Evolutionary conservation across 1,284 basidiomycete species (phyloP).

Genomic region (Laetiporus sulphureus): DNA sequence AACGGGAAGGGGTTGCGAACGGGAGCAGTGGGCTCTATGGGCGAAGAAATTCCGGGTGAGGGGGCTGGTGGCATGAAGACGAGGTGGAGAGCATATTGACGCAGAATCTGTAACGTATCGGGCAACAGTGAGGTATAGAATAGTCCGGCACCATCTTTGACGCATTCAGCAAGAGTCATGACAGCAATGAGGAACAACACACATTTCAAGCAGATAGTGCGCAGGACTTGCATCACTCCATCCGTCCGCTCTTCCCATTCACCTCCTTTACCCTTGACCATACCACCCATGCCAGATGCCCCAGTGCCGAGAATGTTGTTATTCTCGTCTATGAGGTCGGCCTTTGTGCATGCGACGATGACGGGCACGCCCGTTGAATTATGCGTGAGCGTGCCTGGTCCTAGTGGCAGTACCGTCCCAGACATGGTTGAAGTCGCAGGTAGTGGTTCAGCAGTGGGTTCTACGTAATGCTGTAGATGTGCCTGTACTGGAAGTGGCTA

Average conservation of each 20-base stretch:
- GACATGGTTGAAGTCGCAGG: constrained; percentile 52
- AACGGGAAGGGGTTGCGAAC: constrained; percentile 81
- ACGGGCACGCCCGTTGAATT: constrained; percentile 83
- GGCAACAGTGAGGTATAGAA: constrained; percentile 90
- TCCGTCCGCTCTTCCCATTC: constrained; percentile 97
- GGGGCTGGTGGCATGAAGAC: constrained; percentile 76
- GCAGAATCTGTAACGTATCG: constrained; percentile 69
- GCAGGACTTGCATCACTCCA: constrained; percentile 89
- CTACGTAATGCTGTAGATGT: constrained; percentile 83
- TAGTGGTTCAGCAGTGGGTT: constrained; percentile 64
- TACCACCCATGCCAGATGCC: constrained; percentile 67
- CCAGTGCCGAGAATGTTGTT: constrained; percentile 67
- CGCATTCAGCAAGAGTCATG: not conserved
- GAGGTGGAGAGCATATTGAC: constrained; percentile 85
- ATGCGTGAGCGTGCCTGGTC: constrained; percentile 74
- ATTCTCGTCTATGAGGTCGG: constrained; percentile 79
- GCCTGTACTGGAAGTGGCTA: constrained; percentile 62
- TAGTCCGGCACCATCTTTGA: constrained; percentile 80
- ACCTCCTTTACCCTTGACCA: constrained; percentile 81
- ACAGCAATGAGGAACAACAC: constrained; percentile 26
- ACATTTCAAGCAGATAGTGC: constrained; percentile 92
- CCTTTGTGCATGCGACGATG: constrained; percentile 88
- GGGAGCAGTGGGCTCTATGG: constrained; percentile 46
- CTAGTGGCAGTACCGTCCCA: constrained; percentile 66
- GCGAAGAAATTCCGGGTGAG: constrained; percentile 37